Base-by-base conservation (phyloP, 805 yeast species). In the Saturnispora halmiae region DNA sequence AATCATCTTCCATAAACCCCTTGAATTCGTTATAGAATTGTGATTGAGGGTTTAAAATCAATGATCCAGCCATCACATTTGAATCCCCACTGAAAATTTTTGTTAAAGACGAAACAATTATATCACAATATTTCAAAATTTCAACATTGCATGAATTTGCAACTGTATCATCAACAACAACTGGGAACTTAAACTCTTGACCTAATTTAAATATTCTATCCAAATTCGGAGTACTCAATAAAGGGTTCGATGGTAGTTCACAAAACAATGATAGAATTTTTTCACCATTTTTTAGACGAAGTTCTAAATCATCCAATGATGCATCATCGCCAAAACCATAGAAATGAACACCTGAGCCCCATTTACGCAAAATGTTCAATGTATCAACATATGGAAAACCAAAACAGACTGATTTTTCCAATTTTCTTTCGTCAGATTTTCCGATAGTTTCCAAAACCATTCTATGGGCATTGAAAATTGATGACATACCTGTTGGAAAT, bases 341-440 rank as follows among this genome's bases (percentile, higher is more conserved):
- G 58, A 87, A 90, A 50, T 78, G 78, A 30, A 82, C 83, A 28
- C 96, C 96, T 3, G 88, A 83, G 13, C 97, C 96, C 70, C 87
- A 92, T 59, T 88, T 90, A 53, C 73, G 72, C 52, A 92, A 67
- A 44, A 92, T 78, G 51, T 84, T 85, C 42, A 86, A 68, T 0
- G 97, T 88, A 58, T 92, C 97, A 22, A 85, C 92, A 59, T 90
- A 92, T 6, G 97, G 96, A 63, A 88, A 87, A 1, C 99, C 99
- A 61, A 84, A 90, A 62, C 95, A 86, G 2, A 87, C 94, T 1
- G 94, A 78, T 57, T 84, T 85, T 42, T 64, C 58, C 7, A 21
- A 24, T 13, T 27, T 40, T 22, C 38, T 40, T 53, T 10, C 60
- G 15, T 34, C 34, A 4, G 27, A 20, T 4, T 14, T 10, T 21